Base-by-base conservation (phyloP, 164 flowering plant species). In the Stephania cephalantha region DNA sequence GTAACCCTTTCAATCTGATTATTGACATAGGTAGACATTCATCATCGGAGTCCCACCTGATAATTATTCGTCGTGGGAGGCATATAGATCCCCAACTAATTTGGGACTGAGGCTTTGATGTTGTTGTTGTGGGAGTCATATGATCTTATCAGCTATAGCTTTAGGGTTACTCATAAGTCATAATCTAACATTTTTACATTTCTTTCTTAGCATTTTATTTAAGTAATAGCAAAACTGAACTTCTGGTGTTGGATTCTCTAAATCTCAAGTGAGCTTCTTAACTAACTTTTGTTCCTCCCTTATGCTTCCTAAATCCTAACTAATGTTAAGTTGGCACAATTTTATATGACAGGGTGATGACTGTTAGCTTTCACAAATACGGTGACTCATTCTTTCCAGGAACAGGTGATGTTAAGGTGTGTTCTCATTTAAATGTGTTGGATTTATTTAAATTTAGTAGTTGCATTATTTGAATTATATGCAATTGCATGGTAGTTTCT, bases 381-480 rank as follows among this genome's bases (percentile, higher is more conserved):
- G 99, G 99, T 46, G 95, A 93, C 83, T 30, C 80, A 86, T 95
- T 93, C 86, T 95, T 95, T 86, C 99, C 99, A 69, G 99, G 98
- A 79, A 93, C 99, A 13, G 99, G 99, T 61, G 98, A 95, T 86
- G 92, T 91, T 76, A 95, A 95, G 99, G 98, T 95, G 78, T 22
- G 67, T 61, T 61, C 66, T 61, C 45, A 69, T 44, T 42, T 20
- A 42, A 9, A 69, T 69, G 10, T 44, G 3, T 22, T 44, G n/a
- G 48, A 7, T 17, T 69, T 35, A 42, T 69, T 69, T 35, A 11
- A 31, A 35, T 48, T 45, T 42, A 15, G 12, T 30, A 18, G 35
- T 30, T 9, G 4, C 35, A 11, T 30, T 68, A 0, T 68, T 31
- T 8, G 31, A 18, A 55, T 9, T 4, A 11, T 12, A 55, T 18